Evolutionary conservation across 73 alveolate species (phyloP).

Genomic region (Paramecium sexaurelia): DNA sequence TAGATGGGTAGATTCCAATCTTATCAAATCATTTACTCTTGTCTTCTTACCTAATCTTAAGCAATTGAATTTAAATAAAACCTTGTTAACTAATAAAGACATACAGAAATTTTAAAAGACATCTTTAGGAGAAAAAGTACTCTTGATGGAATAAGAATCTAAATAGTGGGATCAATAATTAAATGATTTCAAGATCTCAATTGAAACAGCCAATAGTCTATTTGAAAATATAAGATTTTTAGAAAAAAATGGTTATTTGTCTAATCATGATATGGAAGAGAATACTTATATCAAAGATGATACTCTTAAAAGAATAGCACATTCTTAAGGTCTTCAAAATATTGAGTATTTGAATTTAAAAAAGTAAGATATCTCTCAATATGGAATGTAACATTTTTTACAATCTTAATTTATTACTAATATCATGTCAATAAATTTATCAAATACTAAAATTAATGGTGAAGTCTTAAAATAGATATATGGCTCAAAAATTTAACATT

Average conservation of each 20-base stretch:
- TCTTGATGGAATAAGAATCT: not conserved
- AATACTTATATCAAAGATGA: not conserved
- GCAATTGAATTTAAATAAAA: not conserved
- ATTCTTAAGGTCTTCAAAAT: constrained; percentile 8
- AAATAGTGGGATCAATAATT: not conserved
- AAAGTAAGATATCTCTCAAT: not conserved
- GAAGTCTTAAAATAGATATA: not conserved
- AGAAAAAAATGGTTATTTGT: not conserved
- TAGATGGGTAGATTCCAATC: not conserved
- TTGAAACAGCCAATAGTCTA: not conserved
- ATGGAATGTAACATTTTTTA: not conserved
- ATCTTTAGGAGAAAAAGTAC: not conserved
- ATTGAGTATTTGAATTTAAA: constrained; percentile 1
- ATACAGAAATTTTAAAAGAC: not conserved
- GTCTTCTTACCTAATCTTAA: constrained; percentile 18
- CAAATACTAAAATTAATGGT: not conserved
- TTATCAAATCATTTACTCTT: not conserved
- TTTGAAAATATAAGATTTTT: not conserved
- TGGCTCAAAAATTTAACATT: not conserved
- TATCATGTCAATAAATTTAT: not conserved
- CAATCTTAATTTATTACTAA: not conserved
- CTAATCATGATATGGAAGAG: not conserved
- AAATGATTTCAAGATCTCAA: not conserved
- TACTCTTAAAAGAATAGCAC: not conserved
- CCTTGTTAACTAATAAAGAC: not conserved